A percentile compares a stretch with the other conserved stretches of the same genome.
phyloP scores from a whole-genome alignment of 345 rosid species.

The Cardamine occulta region DNA sequence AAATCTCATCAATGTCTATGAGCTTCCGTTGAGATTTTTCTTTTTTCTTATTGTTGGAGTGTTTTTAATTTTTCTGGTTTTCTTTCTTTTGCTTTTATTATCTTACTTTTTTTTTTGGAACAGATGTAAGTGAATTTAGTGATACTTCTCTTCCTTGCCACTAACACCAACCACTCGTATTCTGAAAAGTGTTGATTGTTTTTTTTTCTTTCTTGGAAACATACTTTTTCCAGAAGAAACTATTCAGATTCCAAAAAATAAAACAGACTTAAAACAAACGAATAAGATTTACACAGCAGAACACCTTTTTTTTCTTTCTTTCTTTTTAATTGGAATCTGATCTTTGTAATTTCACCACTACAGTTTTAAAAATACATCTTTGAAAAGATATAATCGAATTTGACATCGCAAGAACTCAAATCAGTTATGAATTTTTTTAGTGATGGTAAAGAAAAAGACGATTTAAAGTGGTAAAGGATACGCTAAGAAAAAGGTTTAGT shows the following conservation, averaged over 20 bases:
- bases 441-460: not conserved
- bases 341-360: slow-evolving; percentile 1
- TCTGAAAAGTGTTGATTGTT: slow-evolving; percentile 29
- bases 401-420: not conserved
- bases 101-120: not conserved
- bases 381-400: not conserved
- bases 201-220: not conserved
- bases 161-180: slow-evolving; percentile 40
- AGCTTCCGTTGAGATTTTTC: slow-evolving; percentile 21
- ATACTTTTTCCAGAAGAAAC: not conserved
- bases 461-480: not conserved
- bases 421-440: not conserved
- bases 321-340: not conserved
- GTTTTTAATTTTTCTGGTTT: not conserved
- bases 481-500: not conserved
- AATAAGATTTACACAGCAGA: not conserved
- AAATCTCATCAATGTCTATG: slow-evolving; percentile 15
- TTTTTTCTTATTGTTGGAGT: not conserved
- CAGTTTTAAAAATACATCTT: not conserved
- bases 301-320: not conserved
- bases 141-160: slow-evolving; percentile 27
- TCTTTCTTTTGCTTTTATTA: not conserved
- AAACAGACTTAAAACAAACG: slow-evolving; percentile 19
- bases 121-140: slow-evolving; percentile 25
- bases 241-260: slow-evolving; percentile 16